Base-by-base conservation (phyloP, 2,329 filamentous ascomycete genomes). In the Colletotrichum agaves region DNA sequence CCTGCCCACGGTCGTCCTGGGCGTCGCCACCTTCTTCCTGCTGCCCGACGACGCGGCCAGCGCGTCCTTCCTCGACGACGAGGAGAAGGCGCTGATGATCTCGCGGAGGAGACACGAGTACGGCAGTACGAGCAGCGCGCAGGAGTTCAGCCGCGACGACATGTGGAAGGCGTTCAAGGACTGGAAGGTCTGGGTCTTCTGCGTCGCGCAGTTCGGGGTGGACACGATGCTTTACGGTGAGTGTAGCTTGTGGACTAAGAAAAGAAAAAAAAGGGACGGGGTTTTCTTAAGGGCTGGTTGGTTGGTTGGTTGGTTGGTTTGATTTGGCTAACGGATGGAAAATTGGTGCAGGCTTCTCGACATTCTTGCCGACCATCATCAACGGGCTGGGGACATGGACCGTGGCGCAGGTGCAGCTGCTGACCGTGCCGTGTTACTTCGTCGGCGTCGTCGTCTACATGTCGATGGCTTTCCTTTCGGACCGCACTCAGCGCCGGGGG, bases 151-250 rank as follows among this genome's bases (percentile, higher is more conserved):
- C 71, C 87, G 85, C 78, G 76, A 79, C 8, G 92, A 94, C 73
- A 90, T 93, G 74, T 80, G 84, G 70, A 86, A 86, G 62, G 91
- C 89, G 0, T 87, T 92, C 67, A 85, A 82, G 70, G 92, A 95
- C 77, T 93, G 91, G 91, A 93, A 91, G 75, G 87, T 93, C 23
- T 93, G 89, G 84, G 79, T 85, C 1, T 93, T 93, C 75, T 90
- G 85, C 70, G 76, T 88, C 41, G 90, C 83, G 5, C 90, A 93
- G 75, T 94, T 94, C 74, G 90, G 91, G 4, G 84, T 86, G 15
- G 91, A 93, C 73, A 92, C 90, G 1, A 91, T 94, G 87, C 83
- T 94, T 0, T 94, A 94, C 73, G 83, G 84, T 78, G 44, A 73
- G 76, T 62, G 4, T n/a, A 11, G 5, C 11, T 12, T 7, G 27